Evolutionary conservation across 2,329 filamentous ascomycete species (phyloP).

Genomic region (Aspergillus sergii): DNA sequence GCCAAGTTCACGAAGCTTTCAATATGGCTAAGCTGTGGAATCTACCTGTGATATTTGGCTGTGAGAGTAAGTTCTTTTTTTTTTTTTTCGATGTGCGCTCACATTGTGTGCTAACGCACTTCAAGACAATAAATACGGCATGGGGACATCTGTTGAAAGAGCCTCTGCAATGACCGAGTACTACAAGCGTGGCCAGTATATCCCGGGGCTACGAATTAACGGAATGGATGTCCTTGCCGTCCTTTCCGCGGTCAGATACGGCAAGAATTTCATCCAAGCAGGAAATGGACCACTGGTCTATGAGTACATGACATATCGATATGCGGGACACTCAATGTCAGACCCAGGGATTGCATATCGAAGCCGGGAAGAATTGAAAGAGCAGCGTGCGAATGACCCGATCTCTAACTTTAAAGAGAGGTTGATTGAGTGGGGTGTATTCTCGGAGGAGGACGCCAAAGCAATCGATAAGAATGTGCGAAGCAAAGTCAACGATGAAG

Average conservation of each 20-base stretch:
- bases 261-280: slow-evolving; percentile 76
- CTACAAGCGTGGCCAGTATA: slow-evolving; percentile 99
- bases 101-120: slow-evolving; percentile 6
- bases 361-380: slow-evolving; percentile 98
- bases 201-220: slow-evolving; percentile 96
- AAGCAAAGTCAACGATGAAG: slow-evolving; percentile 79
- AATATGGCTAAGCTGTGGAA: slow-evolving; percentile 99
- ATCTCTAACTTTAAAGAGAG: slow-evolving; percentile 95
- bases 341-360: slow-evolving; percentile 97
- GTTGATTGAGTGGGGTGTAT: slow-evolving; percentile 87
- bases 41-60: slow-evolving; percentile 88
- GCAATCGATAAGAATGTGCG: slow-evolving; percentile 88
- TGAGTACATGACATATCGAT: slow-evolving; percentile 97
- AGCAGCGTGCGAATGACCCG: slow-evolving; percentile 87
- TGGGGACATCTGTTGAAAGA: slow-evolving; percentile 91
- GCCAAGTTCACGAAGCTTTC: slow-evolving; percentile 97
- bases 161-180: slow-evolving; percentile 94
- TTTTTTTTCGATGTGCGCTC: slow-evolving; percentile 6
- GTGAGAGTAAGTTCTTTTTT: slow-evolving; percentile 78
- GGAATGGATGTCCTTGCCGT: slow-evolving; percentile 97
- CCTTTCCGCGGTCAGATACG: slow-evolving; percentile 88
- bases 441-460: slow-evolving; percentile 91
- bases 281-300: slow-evolving; percentile 90
- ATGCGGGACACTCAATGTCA: slow-evolving; percentile 98
- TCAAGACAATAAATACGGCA: slow-evolving; percentile 97